These are phyloP conservation scores for Sporobolomyces pararoseus DNA, from an alignment of 768 basidiomycete genomes.

Conservation along the genomic window DNA sequence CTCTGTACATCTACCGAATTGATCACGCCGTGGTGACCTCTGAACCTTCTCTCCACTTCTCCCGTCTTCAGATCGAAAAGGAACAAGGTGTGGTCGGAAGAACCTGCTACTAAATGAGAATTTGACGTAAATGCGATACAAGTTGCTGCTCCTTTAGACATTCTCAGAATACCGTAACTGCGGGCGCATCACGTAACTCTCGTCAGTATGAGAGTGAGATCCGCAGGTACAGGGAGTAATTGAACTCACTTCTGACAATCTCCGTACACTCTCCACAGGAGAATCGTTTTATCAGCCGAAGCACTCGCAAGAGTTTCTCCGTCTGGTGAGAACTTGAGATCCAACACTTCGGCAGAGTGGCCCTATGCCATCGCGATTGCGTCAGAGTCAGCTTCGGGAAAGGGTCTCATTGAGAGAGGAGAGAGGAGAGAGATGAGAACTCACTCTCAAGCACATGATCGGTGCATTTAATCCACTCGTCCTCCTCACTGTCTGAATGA, in stretches of 20 bases:
- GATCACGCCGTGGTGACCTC: constrained; percentile 86
- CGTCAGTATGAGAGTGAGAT: background rate
- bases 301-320: constrained; percentile 92
- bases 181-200: constrained; percentile 50
- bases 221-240: background rate
- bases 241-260: constrained; percentile 34
- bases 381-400: background rate
- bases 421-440: constrained; percentile 41
- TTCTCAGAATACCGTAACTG: constrained; percentile 81
- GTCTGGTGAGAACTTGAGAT: constrained; percentile 87
- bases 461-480: constrained; percentile 93
- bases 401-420: background rate
- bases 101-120: constrained; percentile 65
- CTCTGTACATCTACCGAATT: constrained; percentile 66
- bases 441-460: constrained; percentile 85
- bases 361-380: background rate
- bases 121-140: constrained; percentile 63
- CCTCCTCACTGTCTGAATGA: constrained; percentile 64
- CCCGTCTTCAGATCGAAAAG: constrained; percentile 80
- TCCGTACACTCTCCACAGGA: constrained; percentile 53
- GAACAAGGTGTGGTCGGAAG: constrained; percentile 79
- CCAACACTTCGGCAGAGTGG: constrained; percentile 72
- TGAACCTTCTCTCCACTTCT: constrained; percentile 70
- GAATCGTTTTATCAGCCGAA: constrained; percentile 82
- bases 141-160: constrained; percentile 84